Evolutionary conservation across 225 moss, liverwort and hornwort species (phyloP), one percentile per base, ranked within the genome.

Genomic region (Pseudoscleropodium purum): DNA sequence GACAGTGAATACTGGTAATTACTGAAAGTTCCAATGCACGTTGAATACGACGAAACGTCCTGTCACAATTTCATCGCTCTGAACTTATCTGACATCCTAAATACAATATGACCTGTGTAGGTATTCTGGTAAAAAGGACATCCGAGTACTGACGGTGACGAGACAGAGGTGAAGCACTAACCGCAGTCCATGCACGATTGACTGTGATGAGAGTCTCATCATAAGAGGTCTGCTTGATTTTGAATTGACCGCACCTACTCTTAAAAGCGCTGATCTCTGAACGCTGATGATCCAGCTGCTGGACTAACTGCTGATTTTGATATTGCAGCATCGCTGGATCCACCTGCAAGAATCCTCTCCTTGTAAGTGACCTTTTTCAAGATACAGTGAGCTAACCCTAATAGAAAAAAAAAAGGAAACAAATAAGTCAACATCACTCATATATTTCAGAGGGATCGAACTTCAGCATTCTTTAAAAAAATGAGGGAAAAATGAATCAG

Each of bases 251-350:
- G 82, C 94, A 97, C 89, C 93, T 95, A 74, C 91, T 87, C 94
- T 97, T 94, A 86, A 97, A 93, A 81, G 90, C 92, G 91, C 94
- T 94, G 68, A 99, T 97, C 91, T 99, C 99, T 66, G 94, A 92
- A 70, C 96, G 96, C 90, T 97, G 97, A 21, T 95, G 95, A 90
- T 99, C 99, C 86, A 99, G 90, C 95, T 99, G 96, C 79, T 99
- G 99, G 63, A 95, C 93, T 88, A 99, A 87, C 90, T 99, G 95
- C 37, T 96, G 96, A 75, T 99, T 99, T 91, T 97, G 99, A 86
- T 91, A 97, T 80, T 99, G 99, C 77, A 99, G 95, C 92, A 96
- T 96, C 88, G 92, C 94, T 63, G 99, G 92, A 90, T 99, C 97
- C 89, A 96, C 95, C 99, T 99, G 95, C 92, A 92, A 92, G 25